Percentiles rank a stretch among this genome's conserved stretches.
Evolutionary conservation across 768 basidiomycete species (phyloP).

Genomic region (Macrolepiota fuliginosa): DNA sequence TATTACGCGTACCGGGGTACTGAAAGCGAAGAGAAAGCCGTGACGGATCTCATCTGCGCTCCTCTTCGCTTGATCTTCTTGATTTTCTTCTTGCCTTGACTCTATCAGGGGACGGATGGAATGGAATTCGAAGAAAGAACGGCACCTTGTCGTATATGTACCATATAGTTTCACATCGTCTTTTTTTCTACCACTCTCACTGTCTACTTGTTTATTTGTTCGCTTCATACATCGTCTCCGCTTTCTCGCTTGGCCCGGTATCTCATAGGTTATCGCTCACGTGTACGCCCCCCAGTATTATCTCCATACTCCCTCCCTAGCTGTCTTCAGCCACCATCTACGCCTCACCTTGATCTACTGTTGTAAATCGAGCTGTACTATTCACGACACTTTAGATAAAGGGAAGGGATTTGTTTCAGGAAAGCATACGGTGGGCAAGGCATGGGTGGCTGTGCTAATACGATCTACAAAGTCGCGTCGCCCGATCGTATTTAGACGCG

Average conservation of each 20-base stretch:
- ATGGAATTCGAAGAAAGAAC: slow-evolving; percentile 10
- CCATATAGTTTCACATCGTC: slow-evolving; percentile 2
- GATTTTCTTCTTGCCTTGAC: slow-evolving; percentile 4
- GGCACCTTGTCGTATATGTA: slow-evolving; percentile 9
- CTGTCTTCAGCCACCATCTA: not conserved
- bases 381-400: not conserved
- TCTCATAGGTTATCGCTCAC: slow-evolving; percentile 6
- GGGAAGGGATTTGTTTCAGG: slow-evolving; percentile 2
- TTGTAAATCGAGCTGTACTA: slow-evolving; percentile 13
- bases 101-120: slow-evolving; percentile 11
- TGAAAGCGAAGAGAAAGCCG: slow-evolving; percentile 11
- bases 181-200: not conserved
- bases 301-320: not conserved
- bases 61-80: not conserved
- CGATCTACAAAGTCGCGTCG: slow-evolving; percentile 11
- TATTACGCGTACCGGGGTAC: not conserved
- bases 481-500: slow-evolving; percentile 10
- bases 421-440: not conserved
- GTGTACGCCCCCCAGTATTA: slow-evolving; percentile 8
- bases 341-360: slow-evolving; percentile 1
- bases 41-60: slow-evolving; percentile 2
- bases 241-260: slow-evolving; percentile 6
- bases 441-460: slow-evolving; percentile 9
- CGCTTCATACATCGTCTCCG: slow-evolving; percentile 4
- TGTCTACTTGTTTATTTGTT: not conserved